Evolutionary conservation across 805 yeast genomes (phyloP).

Genomic region (Candida pseudofarinosa): DNA sequence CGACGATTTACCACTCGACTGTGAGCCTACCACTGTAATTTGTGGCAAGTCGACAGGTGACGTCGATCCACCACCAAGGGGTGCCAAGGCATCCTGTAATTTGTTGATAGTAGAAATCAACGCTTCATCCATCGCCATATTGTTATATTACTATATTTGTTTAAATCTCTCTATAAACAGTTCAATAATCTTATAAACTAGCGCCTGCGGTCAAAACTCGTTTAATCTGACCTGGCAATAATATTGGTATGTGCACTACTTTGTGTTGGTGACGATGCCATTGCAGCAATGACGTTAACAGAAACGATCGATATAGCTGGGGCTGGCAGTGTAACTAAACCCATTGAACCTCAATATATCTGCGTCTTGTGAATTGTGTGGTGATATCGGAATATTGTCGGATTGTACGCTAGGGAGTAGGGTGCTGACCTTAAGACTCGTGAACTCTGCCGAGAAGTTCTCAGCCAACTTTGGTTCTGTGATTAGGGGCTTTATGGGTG

Average conservation of each 20-base stretch:
- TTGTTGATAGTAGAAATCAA: slow-evolving; percentile 83
- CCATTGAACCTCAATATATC: slow-evolving; percentile 17
- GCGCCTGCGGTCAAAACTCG: background rate
- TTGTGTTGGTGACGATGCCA: no score
- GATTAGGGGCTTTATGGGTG: slow-evolving; percentile 81
- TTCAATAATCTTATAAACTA: background rate
- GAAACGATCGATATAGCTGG: slow-evolving; percentile 23
- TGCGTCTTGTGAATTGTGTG: background rate
- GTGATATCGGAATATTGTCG: slow-evolving; percentile 7
- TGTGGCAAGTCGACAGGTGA: slow-evolving; percentile 93
- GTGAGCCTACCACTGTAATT: slow-evolving; percentile 93
- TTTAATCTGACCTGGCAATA: background rate
- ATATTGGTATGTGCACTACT: background rate
- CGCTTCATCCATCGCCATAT: slow-evolving; percentile 60
- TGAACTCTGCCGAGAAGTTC: slow-evolving; percentile 77
- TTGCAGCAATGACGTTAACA: background rate
- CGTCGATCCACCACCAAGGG: slow-evolving; percentile 82
- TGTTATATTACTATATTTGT: background rate
- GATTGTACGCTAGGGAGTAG: slow-evolving; percentile 8
- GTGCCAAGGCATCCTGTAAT: slow-evolving; percentile 94
- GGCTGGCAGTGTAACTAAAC: slow-evolving; percentile 31
- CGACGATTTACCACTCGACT: slow-evolving; percentile 84
- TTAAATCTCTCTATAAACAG: background rate
- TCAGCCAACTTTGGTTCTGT: slow-evolving; percentile 82
- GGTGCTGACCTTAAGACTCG: slow-evolving; percentile 53